Conservation (phyloP, 345 rosid species). For the Physaria fendleri region DNA sequence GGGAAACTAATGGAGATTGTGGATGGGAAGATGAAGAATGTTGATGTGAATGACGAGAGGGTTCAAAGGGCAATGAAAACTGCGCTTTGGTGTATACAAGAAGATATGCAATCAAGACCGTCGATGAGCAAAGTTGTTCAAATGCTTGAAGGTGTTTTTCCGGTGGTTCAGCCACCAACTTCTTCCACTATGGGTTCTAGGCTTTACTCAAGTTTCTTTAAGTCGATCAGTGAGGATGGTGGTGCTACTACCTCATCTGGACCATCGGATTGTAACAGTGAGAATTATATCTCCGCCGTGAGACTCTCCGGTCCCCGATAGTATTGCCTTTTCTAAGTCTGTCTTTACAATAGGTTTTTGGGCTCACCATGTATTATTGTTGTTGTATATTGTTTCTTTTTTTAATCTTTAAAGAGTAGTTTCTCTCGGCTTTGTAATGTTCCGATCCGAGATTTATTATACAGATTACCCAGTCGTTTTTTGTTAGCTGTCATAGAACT, state of each 20-base stretch:
- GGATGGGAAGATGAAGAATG: constrained; percentile 44
- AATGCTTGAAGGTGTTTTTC: constrained; percentile 85
- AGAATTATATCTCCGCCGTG: constrained; percentile 64
- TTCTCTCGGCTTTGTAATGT: too few relatives aligned
- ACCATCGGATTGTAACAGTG: constrained; percentile 65
- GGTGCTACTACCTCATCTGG: constrained; percentile 61
- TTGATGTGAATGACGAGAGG: constrained; percentile 41
- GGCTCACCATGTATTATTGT: too few relatives aligned
- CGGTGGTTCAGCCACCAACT: constrained; percentile 54
- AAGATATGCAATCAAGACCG: constrained; percentile 76
- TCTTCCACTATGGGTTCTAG: too few relatives aligned
- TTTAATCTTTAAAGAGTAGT: too few relatives aligned
- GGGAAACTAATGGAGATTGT: constrained; percentile 64
- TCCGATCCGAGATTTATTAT: too few relatives aligned
- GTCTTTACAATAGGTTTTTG: too few relatives aligned
- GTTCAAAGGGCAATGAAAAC: constrained; percentile 52
- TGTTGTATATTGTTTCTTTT: too few relatives aligned
- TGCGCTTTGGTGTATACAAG: constrained; percentile 93
- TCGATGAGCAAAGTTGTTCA: constrained; percentile 84
- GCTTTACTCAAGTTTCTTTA: too few relatives aligned
- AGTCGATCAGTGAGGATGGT: too few relatives aligned
- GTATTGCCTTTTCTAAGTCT: too few relatives aligned
- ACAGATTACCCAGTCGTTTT: too few relatives aligned
- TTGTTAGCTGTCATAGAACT: too few relatives aligned
- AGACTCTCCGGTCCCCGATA: constrained; percentile 93